Percentiles rank a stretch among this genome's conserved stretches.
Evolutionary conservation across 225 moss, liverwort and hornwort species (phyloP).

Genomic region (Pseudoscleropodium purum): DNA sequence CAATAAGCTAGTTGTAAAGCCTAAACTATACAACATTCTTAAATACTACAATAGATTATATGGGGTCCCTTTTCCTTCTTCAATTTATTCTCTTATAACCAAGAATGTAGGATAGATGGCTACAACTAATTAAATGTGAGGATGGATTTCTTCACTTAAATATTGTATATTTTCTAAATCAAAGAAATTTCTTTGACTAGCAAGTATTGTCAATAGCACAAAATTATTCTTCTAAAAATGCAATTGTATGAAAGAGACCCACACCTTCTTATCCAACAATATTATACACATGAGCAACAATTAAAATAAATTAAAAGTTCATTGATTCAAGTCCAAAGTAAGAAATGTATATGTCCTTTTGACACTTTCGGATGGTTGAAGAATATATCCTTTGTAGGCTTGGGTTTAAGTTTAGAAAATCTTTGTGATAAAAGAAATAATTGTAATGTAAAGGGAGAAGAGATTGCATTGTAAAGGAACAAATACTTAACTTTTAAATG

Average conservation of each 20-base stretch:
- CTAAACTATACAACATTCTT: background rate
- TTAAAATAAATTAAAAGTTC: background rate
- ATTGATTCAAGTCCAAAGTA: background rate
- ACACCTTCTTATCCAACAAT: background rate
- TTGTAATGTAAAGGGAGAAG: too few relatives aligned
- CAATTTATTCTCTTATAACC: rapidly evolving
- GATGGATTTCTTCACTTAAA: background rate
- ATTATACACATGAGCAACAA: background rate
- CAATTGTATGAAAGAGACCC: rapidly evolving
- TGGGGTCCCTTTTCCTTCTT: rapidly evolving
- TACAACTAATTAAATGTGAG: background rate
- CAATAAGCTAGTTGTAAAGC: background rate
- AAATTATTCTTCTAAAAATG: background rate
- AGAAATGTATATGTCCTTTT: background rate
- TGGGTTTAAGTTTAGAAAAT: background rate
- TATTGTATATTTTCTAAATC: background rate
- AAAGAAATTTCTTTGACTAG: background rate
- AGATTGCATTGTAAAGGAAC: too few relatives aligned
- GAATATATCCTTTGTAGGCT: background rate
- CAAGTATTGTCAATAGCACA: background rate
- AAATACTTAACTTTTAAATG: background rate
- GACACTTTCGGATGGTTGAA: background rate
- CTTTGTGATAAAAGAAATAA: too few relatives aligned
- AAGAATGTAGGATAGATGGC: background rate
- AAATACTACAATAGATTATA: background rate